Base-by-base conservation (phyloP, 345 rosid species). In the Melaleuca alternifolia region DNA sequence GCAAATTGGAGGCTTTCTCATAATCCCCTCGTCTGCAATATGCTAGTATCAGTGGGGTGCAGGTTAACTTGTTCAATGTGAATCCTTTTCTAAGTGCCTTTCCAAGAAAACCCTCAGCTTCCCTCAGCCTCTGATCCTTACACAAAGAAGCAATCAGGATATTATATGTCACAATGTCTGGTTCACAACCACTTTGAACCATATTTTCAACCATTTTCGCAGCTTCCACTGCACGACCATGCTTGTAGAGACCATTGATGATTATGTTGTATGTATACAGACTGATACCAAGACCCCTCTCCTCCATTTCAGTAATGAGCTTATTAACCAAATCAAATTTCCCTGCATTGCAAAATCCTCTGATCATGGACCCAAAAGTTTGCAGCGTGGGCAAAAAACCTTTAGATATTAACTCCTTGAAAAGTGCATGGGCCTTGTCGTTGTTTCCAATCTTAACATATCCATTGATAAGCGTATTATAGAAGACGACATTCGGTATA, bases 401-500 rank as follows among this genome's bases (percentile, higher is more conserved):
- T 86, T 92, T 96, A 51, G 83, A 53, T 88, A 91, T 93, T 94
- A 93, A 87, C 90, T 95, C 94, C 90, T 87, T 90, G 85, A 93
- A 92, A 86, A 93, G 94, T 51, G 57, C 24, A 51, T 48, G 84
- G 16, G 95, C 97, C 75, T 86, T 92, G n/a, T 91, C 91, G 15
- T 83, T 82, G 23, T 93, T 93, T 2, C 93, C 93, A 51, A 84
- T 83, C 90, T 90, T 92, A 52, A 94, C 93, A 86, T 93, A 94
- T 4, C 98, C 99, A 90, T 93, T 92, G 86, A 96, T 94, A 75
- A 96, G 90, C 1, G 91, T 91, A 54, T 96, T 96, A 84, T 96
- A 97, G 82, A 95, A 95, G 84, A 95, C 95, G 71, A 97, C 86
- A 89, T 95, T 94, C 1, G 99, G 98, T 62, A 95, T 81, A 87